Evolutionary conservation across 768 basidiomycete genomes (phyloP).

Genomic region (Termitomyces titanicus): DNA sequence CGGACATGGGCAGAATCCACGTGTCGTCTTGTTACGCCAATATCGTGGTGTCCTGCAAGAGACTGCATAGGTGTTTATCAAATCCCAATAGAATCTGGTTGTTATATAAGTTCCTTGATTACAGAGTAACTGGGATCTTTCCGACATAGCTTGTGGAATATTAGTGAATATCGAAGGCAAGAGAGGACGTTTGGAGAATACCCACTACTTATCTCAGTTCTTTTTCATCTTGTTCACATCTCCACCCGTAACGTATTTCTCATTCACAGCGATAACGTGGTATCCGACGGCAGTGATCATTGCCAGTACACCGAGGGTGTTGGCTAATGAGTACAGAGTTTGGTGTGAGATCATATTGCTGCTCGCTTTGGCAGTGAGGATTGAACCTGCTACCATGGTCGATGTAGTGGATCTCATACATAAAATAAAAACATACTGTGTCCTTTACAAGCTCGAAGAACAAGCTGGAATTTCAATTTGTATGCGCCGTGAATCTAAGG

Average conservation of each 20-base stretch:
- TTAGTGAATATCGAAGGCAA: neutral
- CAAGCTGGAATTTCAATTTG: too few species aligned
- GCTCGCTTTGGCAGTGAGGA: conserved; percentile 1
- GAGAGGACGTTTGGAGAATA: neutral
- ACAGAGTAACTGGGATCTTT: neutral
- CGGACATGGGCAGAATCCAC: neutral
- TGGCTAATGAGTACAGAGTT: conserved; percentile 80
- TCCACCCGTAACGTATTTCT: conserved; percentile 32
- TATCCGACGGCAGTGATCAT: conserved; percentile 88
- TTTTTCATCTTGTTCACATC: conserved; percentile 21
- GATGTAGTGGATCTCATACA: neutral
- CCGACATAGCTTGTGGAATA: neutral
- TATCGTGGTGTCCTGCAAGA: neutral
- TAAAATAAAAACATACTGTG: neutral
- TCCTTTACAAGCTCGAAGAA: neutral
- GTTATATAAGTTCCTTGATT: neutral
- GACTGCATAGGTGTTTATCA: neutral
- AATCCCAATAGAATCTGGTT: too few species aligned
- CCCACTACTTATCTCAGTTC: conserved; percentile 5
- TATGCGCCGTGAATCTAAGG: neutral
- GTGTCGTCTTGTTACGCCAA: too few species aligned
- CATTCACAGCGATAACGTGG: conserved; percentile 88
- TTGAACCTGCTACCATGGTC: neutral
- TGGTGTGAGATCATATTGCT: conserved; percentile 70
- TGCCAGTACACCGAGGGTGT: conserved; percentile 79